These are phyloP conservation scores for Coemansia sp. DNA, from an alignment of 192 early-diverging fungal species.

Conservation along the genomic window DNA sequence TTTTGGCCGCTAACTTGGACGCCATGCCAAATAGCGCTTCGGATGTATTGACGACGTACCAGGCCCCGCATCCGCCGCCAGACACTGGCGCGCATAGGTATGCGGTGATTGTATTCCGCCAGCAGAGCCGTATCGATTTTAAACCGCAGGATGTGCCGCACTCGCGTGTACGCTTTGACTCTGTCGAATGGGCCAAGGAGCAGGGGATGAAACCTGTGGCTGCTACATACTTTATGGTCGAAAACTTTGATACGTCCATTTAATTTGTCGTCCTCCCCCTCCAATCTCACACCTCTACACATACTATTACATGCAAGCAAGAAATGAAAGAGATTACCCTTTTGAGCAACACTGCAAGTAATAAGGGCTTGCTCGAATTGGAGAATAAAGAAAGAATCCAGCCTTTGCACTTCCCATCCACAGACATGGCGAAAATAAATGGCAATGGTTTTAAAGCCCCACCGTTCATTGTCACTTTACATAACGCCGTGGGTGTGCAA, in stretches of 20 bases:
- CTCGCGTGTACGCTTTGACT: slow-evolving; percentile 36
- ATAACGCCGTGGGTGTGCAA: no score
- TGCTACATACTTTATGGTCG: slow-evolving; percentile 34
- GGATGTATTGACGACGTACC: slow-evolving; percentile 21
- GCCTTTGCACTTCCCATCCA: no score
- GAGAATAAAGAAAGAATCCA: no score
- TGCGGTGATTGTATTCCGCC: slow-evolving; percentile 29
- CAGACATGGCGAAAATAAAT: no score
- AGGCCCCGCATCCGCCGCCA: slow-evolving; percentile 18
- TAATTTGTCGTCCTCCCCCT: not conserved
- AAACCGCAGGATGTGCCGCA: slow-evolving; percentile 12
- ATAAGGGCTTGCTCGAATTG: no score
- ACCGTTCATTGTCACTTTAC: no score
- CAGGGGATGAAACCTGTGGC: slow-evolving; percentile 36
- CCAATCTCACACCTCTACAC: not conserved
- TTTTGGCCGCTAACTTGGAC: slow-evolving; percentile 32
- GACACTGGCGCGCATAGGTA: slow-evolving; percentile 32
- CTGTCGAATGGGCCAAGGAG: slow-evolving; percentile 23
- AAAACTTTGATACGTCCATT: slow-evolving; percentile 13
- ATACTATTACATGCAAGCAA: no score
- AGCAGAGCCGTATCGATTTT: slow-evolving; percentile 15
- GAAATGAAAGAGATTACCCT: no score
- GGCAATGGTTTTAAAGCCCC: no score
- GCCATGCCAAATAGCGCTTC: slow-evolving; percentile 2
- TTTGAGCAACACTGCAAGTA: no score